phyloP scores from a whole-genome alignment of 192 early-diverging fungal genomes.

The Spinellus fusiger region DNA sequence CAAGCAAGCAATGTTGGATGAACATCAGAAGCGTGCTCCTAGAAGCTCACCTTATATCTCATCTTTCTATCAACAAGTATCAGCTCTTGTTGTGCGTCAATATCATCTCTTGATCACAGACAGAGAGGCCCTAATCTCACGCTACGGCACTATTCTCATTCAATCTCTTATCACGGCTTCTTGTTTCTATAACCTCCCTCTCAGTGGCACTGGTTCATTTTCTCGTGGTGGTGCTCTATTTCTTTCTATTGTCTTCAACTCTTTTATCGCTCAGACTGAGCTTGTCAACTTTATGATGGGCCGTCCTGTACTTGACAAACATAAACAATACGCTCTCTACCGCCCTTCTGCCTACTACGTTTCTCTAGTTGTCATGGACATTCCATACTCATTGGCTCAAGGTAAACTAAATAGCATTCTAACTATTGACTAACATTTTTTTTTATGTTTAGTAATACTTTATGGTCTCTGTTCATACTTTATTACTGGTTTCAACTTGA shows the following conservation, averaged over 20 bases:
- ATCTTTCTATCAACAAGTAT: constrained; percentile 59
- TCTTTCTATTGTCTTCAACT: constrained; percentile 47
- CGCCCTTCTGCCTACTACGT: constrained; percentile 53
- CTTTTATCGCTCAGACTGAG: constrained; percentile 58
- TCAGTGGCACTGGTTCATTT: constrained; percentile 58
- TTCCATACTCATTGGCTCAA: constrained; percentile 36
- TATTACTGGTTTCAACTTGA: constrained; percentile 51
- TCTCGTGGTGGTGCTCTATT: constrained; percentile 77
- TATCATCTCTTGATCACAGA: constrained; percentile 55
- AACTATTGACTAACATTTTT: neutral
- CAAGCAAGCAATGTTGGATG: constrained; percentile 45
- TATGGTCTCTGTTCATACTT: constrained; percentile 56
- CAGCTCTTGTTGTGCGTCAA: constrained; percentile 54
- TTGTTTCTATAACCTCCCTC: constrained; percentile 58
- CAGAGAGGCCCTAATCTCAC: constrained; percentile 45
- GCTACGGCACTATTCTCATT: constrained; percentile 43
- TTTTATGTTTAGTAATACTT: constrained; percentile 40
- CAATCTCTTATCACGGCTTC: constrained; percentile 71
- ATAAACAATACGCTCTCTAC: constrained; percentile 66
- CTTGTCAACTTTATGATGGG: constrained; percentile 65
- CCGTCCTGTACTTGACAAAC: constrained; percentile 71
- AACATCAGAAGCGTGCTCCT: constrained; percentile 47
- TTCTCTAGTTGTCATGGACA: constrained; percentile 47
- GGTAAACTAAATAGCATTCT: neutral
- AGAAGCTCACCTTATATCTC: constrained; percentile 55